phyloP scores from a whole-genome alignment of 1,284 basidiomycete genomes.

The Tetrapyrgos nigripes region DNA sequence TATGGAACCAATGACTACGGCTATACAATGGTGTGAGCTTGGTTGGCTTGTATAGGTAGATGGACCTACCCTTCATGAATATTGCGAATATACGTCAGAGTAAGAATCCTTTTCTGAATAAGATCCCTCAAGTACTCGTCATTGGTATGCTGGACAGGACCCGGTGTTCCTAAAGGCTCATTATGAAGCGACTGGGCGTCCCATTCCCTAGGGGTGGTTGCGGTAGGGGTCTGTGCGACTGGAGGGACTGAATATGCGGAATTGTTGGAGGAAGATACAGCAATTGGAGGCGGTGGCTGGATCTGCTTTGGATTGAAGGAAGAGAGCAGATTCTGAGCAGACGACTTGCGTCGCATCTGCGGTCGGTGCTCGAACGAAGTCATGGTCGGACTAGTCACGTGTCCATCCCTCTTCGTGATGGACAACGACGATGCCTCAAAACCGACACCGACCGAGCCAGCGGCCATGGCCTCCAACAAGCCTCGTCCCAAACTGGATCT shows the following conservation, averaged over 20 bases:
- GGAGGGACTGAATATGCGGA: constrained; percentile 48
- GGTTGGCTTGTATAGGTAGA: constrained; percentile 1
- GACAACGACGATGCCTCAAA: neutral
- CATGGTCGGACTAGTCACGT: neutral
- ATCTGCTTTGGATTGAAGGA: constrained; percentile 62
- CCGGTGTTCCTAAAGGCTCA: constrained; percentile 51
- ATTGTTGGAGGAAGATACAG: constrained; percentile 39
- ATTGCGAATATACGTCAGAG: constrained; percentile 82
- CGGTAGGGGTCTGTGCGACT: constrained; percentile 43
- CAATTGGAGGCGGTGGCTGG: constrained; percentile 35
- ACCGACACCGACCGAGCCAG: neutral
- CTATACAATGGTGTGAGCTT: constrained; percentile 41
- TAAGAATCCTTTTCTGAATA: constrained; percentile 83
- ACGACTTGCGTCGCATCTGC: constrained; percentile 81
- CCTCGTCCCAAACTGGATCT: neutral
- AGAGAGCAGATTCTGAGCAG: constrained; percentile 81
- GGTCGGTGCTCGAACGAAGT: constrained; percentile 46
- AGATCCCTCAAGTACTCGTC: constrained; percentile 79
- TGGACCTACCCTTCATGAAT: constrained; percentile 80
- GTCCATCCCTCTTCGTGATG: too few species aligned
- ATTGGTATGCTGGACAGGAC: constrained; percentile 65
- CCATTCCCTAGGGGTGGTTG: constrained; percentile 62
- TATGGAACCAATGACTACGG: constrained; percentile 88
- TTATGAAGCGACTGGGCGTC: constrained; percentile 70
- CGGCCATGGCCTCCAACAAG: neutral